A percentile compares a stretch with the other conserved stretches of the same genome.
Evolutionary conservation across 805 yeast genomes (phyloP).

Genomic region (Sungouiella blattae): DNA sequence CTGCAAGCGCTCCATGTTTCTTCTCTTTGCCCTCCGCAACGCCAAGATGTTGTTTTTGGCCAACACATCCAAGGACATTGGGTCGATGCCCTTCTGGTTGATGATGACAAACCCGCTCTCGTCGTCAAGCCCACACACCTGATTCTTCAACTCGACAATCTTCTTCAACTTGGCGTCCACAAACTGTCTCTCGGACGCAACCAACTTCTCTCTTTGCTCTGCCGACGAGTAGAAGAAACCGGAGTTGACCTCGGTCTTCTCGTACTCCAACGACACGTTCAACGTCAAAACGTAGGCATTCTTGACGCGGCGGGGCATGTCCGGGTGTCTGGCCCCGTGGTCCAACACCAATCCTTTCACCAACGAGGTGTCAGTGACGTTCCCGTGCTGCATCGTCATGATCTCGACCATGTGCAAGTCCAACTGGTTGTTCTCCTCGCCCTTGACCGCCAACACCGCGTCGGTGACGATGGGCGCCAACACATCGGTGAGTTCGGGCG

Average conservation of each 20-base stretch:
- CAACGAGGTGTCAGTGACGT: constrained; percentile 77
- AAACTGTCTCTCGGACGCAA: constrained; percentile 87
- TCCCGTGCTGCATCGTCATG: constrained; percentile 95
- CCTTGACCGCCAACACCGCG: constrained; percentile 79
- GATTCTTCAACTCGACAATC: constrained; percentile 88
- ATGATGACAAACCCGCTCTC: constrained; percentile 85
- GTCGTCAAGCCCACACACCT: constrained; percentile 76
- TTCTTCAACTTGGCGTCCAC: constrained; percentile 91
- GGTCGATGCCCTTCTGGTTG: constrained; percentile 98
- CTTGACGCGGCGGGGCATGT: constrained; percentile 87
- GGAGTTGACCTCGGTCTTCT: constrained; percentile 95
- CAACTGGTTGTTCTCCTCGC: constrained; percentile 45
- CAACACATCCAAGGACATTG: constrained; percentile 90
- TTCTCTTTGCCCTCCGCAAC: constrained; percentile 94
- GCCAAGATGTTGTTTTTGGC: constrained; percentile 94
- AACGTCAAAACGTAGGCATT: constrained; percentile 84
- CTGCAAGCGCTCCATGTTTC: constrained; percentile 98
- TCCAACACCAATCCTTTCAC: constrained; percentile 89
- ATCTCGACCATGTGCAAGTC: constrained; percentile 98
- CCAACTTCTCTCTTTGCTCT: constrained; percentile 93
- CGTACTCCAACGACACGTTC: constrained; percentile 94
- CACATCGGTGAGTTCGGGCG: constrained; percentile 68
- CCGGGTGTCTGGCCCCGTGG: constrained; percentile 99
- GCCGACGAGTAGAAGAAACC: constrained; percentile 93
- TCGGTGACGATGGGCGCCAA: constrained; percentile 94